A percentile compares a stretch with the other conserved stretches of the same genome.
Conservation (phyloP, 148 eudicot genomes). For the Hydrangea macrophylla region DNA sequence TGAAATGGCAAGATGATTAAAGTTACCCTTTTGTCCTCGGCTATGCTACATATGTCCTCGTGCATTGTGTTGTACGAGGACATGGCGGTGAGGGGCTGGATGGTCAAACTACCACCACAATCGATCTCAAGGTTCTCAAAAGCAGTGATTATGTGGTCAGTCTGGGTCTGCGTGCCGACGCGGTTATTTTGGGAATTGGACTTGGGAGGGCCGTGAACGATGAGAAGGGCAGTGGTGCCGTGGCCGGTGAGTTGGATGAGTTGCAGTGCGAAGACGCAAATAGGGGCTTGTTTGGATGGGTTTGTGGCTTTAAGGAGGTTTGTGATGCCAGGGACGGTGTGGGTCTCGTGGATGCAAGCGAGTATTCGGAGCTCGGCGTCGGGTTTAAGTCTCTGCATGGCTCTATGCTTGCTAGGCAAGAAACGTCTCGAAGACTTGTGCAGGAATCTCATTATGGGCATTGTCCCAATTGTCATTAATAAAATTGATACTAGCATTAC, state of each 20-base stretch:
- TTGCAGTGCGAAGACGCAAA: conserved; percentile 18
- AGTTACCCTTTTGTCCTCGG: conserved; percentile 16
- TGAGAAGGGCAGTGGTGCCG: conserved; percentile 15
- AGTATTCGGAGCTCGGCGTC: conserved; percentile 11
- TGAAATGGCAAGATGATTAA: conserved; percentile 19
- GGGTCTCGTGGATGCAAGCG: conserved; percentile 16
- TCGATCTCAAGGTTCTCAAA: conserved; percentile 12
- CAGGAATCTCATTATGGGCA: conserved; percentile 17
- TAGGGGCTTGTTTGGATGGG: conserved; percentile 5
- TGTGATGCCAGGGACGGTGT: conserved; percentile 12
- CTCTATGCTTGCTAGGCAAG: conserved; percentile 14
- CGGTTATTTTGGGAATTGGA: too few species aligned
- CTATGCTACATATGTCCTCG: conserved; percentile 20
- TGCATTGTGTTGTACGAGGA: conserved; percentile 19
- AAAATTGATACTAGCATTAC: conserved; percentile 18
- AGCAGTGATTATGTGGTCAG: conserved; percentile 6
- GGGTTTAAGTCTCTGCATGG: conserved; percentile 16
- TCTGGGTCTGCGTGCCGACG: too few species aligned
- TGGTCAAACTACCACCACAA: neutral
- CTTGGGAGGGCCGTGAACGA: neutral
- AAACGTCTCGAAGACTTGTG: conserved; percentile 5
- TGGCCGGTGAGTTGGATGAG: conserved; percentile 23
- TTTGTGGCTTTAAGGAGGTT: conserved; percentile 19
- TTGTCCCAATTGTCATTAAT: conserved; percentile 20
- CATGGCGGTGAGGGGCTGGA: conserved; percentile 14